A percentile compares a stretch with the other conserved stretches of the same genome.
Evolutionary conservation across 306 rosid species (phyloP).

Genomic region (Pueraria montana): DNA sequence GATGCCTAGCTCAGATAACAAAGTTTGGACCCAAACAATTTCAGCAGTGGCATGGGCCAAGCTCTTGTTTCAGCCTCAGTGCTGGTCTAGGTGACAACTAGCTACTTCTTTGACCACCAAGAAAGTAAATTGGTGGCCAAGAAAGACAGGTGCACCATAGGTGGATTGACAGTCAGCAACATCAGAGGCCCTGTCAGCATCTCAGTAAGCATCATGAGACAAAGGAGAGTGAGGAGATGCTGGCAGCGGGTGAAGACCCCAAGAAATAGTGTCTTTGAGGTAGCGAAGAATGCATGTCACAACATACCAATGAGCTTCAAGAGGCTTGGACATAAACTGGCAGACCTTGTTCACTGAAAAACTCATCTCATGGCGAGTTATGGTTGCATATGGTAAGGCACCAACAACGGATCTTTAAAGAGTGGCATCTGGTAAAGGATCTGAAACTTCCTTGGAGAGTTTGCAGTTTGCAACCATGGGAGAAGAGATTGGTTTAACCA

Average conservation of each 20-base stretch:
- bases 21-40: neutral
- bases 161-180: neutral
- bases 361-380: neutral
- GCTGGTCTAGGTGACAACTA: neutral
- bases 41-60: neutral
- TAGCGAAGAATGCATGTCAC: neutral
- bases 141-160: neutral
- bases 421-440: neutral
- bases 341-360: neutral
- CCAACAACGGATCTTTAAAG: neutral
- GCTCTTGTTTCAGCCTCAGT: neutral
- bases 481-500: neutral
- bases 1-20: neutral
- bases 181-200: neutral
- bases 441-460: slow-evolving; percentile 1
- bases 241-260: neutral
- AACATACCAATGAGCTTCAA: neutral
- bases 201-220: neutral
- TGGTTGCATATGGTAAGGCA: neutral
- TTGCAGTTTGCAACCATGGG: neutral
- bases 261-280: neutral
- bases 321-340: neutral
- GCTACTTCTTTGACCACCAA: neutral
- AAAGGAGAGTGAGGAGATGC: neutral
- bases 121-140: neutral